These are phyloP conservation scores for Cyclanthera cordifolia DNA, from an alignment of 306 rosid species.

Conservation along the genomic window DNA sequence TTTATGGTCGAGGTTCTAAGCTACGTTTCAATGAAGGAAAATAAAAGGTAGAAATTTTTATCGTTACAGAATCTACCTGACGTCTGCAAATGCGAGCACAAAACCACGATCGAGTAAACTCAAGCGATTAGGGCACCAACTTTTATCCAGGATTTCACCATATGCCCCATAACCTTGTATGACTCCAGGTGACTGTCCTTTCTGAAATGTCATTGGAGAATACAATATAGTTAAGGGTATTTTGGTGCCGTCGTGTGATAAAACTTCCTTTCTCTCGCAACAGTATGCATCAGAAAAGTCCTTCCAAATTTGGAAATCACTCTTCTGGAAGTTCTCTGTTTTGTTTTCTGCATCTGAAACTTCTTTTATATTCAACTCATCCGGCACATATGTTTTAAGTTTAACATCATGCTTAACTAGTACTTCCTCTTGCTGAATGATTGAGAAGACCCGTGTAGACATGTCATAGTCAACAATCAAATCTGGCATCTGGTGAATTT, in stretches of 20 bases:
- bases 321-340: constrained; percentile 19
- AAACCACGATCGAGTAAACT: constrained; percentile 91
- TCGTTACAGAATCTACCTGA: constrained; percentile 39
- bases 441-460: constrained; percentile 44
- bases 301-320: constrained; percentile 41
- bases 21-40: neutral
- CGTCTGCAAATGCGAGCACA: constrained; percentile 88
- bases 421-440: constrained; percentile 83
- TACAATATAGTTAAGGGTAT: constrained; percentile 73
- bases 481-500: constrained; percentile 69
- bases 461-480: constrained; percentile 75
- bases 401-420: constrained; percentile 20
- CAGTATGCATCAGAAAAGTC: constrained; percentile 52
- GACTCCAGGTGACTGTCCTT: constrained; percentile 62
- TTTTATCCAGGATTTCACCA: constrained; percentile 69
- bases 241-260: constrained; percentile 52
- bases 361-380: constrained; percentile 15
- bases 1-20: neutral
- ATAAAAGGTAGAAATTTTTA: neutral
- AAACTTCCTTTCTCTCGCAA: constrained; percentile 57
- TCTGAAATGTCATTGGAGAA: constrained; percentile 48
- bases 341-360: constrained; percentile 16
- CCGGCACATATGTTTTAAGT: constrained; percentile 14
- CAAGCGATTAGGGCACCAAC: constrained; percentile 73
- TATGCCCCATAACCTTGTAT: constrained; percentile 89